Evolutionary conservation across 2,329 filamentous ascomycete genomes (phyloP).

Genomic region (Penicillium sp.): DNA sequence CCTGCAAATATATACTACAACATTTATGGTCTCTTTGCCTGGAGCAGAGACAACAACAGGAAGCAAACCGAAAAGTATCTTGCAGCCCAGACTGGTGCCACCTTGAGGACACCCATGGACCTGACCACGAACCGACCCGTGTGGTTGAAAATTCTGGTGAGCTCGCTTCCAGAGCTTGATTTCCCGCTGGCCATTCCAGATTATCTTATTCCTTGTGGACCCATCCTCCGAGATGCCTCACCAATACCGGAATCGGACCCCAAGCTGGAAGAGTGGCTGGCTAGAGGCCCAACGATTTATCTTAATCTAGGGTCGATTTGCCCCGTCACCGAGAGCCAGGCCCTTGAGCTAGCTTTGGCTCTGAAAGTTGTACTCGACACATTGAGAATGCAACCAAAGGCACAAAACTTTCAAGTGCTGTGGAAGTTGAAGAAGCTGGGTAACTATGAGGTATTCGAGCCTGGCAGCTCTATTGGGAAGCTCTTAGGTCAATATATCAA

Average conservation of each 20-base stretch:
- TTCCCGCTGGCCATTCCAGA: neutral
- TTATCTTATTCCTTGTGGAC: neutral
- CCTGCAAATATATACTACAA: neutral
- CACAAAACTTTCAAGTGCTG: neutral
- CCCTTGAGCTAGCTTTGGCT: neutral
- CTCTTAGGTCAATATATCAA: constrained; percentile 1
- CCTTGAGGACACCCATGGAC: neutral
- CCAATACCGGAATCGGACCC: neutral
- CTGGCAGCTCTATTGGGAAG: neutral
- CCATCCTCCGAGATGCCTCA: neutral
- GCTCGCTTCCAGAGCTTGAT: neutral
- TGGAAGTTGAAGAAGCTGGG: constrained; percentile 4
- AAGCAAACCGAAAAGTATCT: neutral
- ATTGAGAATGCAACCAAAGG: neutral
- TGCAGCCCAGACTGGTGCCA: neutral
- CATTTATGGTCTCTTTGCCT: neutral
- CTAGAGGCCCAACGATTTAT: neutral
- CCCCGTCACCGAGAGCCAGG: neutral
- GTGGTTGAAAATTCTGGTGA: constrained; percentile 1
- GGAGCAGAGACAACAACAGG: neutral
- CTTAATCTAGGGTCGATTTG: neutral
- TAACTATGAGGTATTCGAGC: neutral
- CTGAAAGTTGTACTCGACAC: neutral
- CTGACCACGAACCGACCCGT: neutral
- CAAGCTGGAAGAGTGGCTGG: neutral